Evolutionary conservation across 139 green algal species (phyloP), one percentile per base, ranked within the genome.

Genomic region (Pleodorina starrii): DNA sequence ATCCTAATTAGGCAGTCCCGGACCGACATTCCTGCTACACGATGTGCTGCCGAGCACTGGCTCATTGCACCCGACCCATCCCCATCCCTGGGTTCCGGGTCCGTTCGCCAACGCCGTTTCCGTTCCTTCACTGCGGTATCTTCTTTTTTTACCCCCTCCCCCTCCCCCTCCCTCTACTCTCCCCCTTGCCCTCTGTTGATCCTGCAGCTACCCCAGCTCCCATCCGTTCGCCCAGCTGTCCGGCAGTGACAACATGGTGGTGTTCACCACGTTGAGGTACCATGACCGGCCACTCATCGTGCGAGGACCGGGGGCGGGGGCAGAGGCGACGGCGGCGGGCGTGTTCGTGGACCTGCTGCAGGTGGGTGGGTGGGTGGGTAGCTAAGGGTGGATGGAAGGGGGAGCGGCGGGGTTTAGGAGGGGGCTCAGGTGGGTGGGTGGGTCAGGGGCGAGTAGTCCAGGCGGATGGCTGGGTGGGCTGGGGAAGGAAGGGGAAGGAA

Each of bases 271-370:
- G 0, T 42, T 90, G 85, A 91, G 96, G 12, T 98, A 97, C 86
- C 51, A 50, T 10, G 68, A 96, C 95, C 71, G 69, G 48, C 94
- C 97, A 10, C 92, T 99, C 27, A 96, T 98, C 46, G 94, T 99
- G 23, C 89, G 94, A 5, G 97, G 97, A 0, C 97, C 97, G 1
- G 97, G 97, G 23, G 97, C 97, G 32, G 97, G 97, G 1, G 92
- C 96, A 0, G 96, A 97, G 43, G 96, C 99, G 3, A 99, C 98
- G 17, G 98, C 98, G 1, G 97, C 96, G 0, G 98, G 97, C 25
- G 96, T 99, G 1, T 99, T 99, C 90, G 91, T 82, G 5, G 98
- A 99, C 90, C 68, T 99, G 38, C 85, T 99, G 29, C 80, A 94
- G n/a, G 91, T 99, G 38, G 79, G 76, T 38, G 36, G 73, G 1